phyloP scores from a whole-genome alignment of 495 filamentous ascomycete species.

The Paragyromitra xinjiangensis region DNA sequence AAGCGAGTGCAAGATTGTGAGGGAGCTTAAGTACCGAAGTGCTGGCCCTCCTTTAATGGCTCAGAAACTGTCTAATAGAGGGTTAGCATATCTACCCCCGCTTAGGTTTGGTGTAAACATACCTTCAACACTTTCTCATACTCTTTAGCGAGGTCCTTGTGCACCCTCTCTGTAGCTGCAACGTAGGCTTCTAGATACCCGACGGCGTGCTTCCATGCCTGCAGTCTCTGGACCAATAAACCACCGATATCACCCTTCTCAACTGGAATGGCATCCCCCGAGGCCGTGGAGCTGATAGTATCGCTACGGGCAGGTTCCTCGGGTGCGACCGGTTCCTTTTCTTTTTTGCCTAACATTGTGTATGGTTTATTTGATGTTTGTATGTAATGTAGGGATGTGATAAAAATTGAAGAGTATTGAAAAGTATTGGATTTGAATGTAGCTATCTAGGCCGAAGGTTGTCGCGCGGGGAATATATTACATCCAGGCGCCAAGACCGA shows the following conservation, averaged over 20 bases:
- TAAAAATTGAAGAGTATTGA: background rate
- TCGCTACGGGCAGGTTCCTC: constrained; percentile 30
- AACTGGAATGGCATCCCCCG: constrained; percentile 55
- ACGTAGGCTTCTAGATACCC: constrained; percentile 92
- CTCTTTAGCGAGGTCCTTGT: constrained; percentile 87
- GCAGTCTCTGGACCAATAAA: constrained; percentile 82
- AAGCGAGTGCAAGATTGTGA: background rate
- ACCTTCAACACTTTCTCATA: constrained; percentile 95
- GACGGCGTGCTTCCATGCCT: constrained; percentile 94
- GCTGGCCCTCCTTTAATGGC: constrained; percentile 84
- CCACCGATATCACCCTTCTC: constrained; percentile 68
- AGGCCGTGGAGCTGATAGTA: constrained; percentile 33
- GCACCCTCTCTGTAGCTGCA: constrained; percentile 78
- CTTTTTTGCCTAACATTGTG: constrained; percentile 37
- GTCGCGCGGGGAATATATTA: constrained; percentile 35
- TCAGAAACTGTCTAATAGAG: constrained; percentile 75
- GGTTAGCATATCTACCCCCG: constrained; percentile 3
- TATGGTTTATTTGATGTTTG: background rate
- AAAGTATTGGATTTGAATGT: background rate
- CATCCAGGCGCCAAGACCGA: constrained; percentile 18
- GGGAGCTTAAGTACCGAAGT: constrained; percentile 70
- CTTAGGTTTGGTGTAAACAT: constrained; percentile 27
- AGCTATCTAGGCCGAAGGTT: background rate
- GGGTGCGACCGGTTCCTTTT: constrained; percentile 10
- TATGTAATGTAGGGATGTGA: background rate